Evolutionary conservation across 257 asterid genomes (phyloP).

Genomic region (Salvia hispanica): DNA sequence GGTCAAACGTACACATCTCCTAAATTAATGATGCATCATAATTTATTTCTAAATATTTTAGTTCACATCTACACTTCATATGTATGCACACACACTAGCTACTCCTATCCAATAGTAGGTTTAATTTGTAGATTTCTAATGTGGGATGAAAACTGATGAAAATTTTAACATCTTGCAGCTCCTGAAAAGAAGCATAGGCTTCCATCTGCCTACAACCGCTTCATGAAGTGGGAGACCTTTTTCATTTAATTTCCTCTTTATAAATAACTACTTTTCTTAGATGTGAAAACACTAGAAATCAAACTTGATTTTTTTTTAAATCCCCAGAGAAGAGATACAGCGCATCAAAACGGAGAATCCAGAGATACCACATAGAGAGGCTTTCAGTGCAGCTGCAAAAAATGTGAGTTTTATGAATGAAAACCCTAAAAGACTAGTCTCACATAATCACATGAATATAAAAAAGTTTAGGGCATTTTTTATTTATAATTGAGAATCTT

Average conservation of each 20-base stretch:
- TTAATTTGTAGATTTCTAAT: background rate
- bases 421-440: background rate
- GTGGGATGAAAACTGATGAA: background rate
- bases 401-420: constrained; percentile 50
- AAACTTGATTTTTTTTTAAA: no score
- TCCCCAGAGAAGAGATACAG: constrained; percentile 81
- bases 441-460: background rate
- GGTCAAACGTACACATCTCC: constrained; percentile 63
- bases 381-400: constrained; percentile 96
- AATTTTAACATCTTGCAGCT: constrained; percentile 49
- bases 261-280: background rate
- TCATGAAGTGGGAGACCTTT: constrained; percentile 78
- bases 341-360: constrained; percentile 92
- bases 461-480: no score
- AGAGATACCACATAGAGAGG: constrained; percentile 97
- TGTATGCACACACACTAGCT: no score
- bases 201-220: constrained; percentile 97
- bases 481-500: no score
- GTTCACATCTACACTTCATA: background rate
- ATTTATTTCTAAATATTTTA: background rate
- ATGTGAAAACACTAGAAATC: background rate
- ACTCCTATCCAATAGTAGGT: no score
- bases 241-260: background rate
- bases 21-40: no score
- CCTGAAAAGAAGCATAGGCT: constrained; percentile 98